A percentile compares a stretch with the other conserved stretches of the same genome.
Conservation (phyloP, 805 yeast genomes). For the Sungouiella blattae region DNA sequence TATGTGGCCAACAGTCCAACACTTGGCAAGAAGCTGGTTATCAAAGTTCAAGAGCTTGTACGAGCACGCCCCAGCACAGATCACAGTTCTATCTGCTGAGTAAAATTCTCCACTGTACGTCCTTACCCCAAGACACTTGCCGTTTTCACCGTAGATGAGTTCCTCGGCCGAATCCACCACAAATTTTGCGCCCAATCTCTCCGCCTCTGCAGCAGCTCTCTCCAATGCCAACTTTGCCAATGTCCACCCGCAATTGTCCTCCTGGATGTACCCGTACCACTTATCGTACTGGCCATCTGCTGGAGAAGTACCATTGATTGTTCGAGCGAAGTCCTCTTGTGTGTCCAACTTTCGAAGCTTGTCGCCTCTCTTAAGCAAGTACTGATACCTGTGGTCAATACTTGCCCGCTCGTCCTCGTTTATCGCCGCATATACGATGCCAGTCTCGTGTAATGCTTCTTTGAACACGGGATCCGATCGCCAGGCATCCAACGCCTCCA, state of each 20-base stretch:
- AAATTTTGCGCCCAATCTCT: conserved; percentile 30
- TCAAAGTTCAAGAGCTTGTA: conserved; percentile 30
- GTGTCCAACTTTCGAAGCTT: conserved; percentile 2
- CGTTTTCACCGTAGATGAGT: conserved; percentile 8
- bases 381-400: conserved; percentile 11
- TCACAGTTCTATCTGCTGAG: conserved; percentile 23
- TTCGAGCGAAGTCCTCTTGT: background rate
- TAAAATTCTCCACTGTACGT: conserved; percentile 22
- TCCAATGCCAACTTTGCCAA: conserved; percentile 30
- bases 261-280: conserved; percentile 32
- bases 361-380: conserved; percentile 6
- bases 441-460: conserved; percentile 12
- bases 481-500: conserved; percentile 34
- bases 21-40: conserved; percentile 34
- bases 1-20: conserved; percentile 42
- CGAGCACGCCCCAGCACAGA: conserved; percentile 40
- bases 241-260: conserved; percentile 34
- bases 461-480: conserved; percentile 25
- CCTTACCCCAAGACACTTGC: conserved; percentile 22
- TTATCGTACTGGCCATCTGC: conserved; percentile 4
- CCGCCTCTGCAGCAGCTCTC: conserved; percentile 23
- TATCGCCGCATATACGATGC: conserved; percentile 11
- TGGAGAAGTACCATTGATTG: conserved; percentile 1
- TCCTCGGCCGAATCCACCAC: conserved; percentile 20
- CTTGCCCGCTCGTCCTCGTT: conserved; percentile 8